These are phyloP conservation scores for Fusarium humuli DNA, from an alignment of 2,329 filamentous ascomycete species.

Conservation along the genomic window DNA sequence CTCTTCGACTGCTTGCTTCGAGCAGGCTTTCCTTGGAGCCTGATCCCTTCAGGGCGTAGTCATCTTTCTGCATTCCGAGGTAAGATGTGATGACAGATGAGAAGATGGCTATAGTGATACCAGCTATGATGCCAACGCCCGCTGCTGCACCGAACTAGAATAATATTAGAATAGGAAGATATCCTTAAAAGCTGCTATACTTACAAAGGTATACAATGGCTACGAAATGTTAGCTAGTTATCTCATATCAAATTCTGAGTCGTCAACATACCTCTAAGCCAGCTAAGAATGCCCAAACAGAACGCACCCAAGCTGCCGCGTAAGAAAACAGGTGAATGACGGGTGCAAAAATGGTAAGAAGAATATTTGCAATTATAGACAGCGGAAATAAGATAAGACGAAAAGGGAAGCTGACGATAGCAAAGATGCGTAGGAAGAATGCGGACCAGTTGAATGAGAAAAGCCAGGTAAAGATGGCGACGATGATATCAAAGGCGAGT, in stretches of 20 bases:
- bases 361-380: constrained; percentile 42
- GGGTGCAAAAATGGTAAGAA: constrained; percentile 54
- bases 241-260: background rate
- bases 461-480: constrained; percentile 44
- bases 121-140: constrained; percentile 73
- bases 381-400: constrained; percentile 49
- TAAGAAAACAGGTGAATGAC: constrained; percentile 51
- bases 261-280: constrained; percentile 52
- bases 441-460: constrained; percentile 47
- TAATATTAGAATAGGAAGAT: background rate
- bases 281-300: constrained; percentile 46
- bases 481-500: constrained; percentile 44
- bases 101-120: constrained; percentile 67
- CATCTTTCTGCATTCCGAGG: constrained; percentile 57
- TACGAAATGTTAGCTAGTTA: constrained; percentile 34
- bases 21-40: constrained; percentile 31
- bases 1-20: constrained; percentile 29
- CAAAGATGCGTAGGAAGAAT: constrained; percentile 40
- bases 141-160: constrained; percentile 71
- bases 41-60: constrained; percentile 14
- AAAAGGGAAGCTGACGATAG: constrained; percentile 48
- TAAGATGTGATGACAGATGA: constrained; percentile 66
- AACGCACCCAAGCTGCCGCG: constrained; percentile 37
- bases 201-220: constrained; percentile 59
- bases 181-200: background rate